Percentiles rank a stretch among this genome's conserved stretches.
Conservation (phyloP, 1,139 yeast species). For the Wickerhamomyces sp. region DNA sequence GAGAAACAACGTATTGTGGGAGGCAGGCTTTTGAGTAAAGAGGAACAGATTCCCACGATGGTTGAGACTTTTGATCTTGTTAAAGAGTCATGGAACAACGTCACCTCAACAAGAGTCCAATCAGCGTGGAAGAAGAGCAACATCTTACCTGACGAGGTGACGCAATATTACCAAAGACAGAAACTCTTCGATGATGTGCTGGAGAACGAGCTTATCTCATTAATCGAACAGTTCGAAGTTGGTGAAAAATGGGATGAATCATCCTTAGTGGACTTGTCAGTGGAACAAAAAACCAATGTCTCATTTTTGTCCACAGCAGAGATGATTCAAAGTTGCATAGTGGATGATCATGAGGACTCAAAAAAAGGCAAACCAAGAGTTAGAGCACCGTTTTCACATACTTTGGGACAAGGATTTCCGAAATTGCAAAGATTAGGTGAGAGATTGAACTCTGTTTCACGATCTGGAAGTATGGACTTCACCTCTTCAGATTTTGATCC, state of each 20-base stretch:
- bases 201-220: slow-evolving; percentile 34
- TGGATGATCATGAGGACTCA: slow-evolving; percentile 35
- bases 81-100: slow-evolving; percentile 49
- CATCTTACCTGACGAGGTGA: slow-evolving; percentile 28
- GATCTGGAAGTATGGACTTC: neutral
- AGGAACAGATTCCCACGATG: slow-evolving; percentile 42
- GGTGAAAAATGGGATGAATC: slow-evolving; percentile 56
- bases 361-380: slow-evolving; percentile 15
- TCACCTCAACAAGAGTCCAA: slow-evolving; percentile 41
- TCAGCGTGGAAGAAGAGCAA: slow-evolving; percentile 49
- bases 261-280: slow-evolving; percentile 48
- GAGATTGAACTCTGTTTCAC: slow-evolving; percentile 3
- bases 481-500: slow-evolving; percentile 2
- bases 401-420: slow-evolving; percentile 21
- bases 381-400: slow-evolving; percentile 23
- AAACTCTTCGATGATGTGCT: slow-evolving; percentile 28
- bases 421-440: slow-evolving; percentile 19
- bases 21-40: slow-evolving; percentile 19
- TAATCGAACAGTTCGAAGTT: slow-evolving; percentile 42
- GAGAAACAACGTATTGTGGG: slow-evolving; percentile 24
- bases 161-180: slow-evolving; percentile 20
- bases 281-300: slow-evolving; percentile 50
- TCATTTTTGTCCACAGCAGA: slow-evolving; percentile 61
- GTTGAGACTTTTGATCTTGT: slow-evolving; percentile 55
- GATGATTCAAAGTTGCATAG: slow-evolving; percentile 55